Evolutionary conservation across 257 asterid species (phyloP).

Genomic region (Cynanchum wilfordii): DNA sequence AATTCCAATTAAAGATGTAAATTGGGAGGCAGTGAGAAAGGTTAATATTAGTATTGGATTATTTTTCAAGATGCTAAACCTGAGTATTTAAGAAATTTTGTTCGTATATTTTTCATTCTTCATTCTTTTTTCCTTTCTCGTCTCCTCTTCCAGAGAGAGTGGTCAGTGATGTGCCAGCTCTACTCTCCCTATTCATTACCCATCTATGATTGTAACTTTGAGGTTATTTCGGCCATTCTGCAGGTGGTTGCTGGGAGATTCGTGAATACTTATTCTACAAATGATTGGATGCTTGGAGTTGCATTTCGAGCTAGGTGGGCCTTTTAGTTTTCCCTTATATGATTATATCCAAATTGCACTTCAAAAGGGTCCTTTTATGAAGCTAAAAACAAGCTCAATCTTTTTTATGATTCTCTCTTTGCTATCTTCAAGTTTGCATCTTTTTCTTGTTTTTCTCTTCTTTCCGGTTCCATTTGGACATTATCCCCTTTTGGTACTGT

Average conservation of each 20-base stretch:
- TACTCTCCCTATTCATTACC: slow-evolving; percentile 3
- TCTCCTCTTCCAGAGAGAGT: background rate
- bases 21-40: slow-evolving; percentile 93
- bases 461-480: background rate
- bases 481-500: background rate
- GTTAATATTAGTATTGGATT: slow-evolving; percentile 31
- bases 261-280: slow-evolving; percentile 74
- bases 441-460: background rate
- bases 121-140: background rate
- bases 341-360: background rate
- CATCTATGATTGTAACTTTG: slow-evolving; percentile 18
- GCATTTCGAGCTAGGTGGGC: slow-evolving; percentile 90
- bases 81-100: background rate
- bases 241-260: slow-evolving; percentile 96
- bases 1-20: slow-evolving; percentile 70
- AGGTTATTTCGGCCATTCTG: slow-evolving; percentile 17
- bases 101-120: background rate
- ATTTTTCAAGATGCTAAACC: slow-evolving; percentile 1
- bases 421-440: background rate
- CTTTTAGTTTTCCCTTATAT: background rate
- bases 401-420: background rate
- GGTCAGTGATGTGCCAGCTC: background rate
- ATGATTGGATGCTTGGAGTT: slow-evolving; percentile 95
- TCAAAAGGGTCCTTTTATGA: background rate
- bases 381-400: background rate